Base-by-base conservation (phyloP, 1,139 yeast species). In the Suhomyces yuchorum region DNA sequence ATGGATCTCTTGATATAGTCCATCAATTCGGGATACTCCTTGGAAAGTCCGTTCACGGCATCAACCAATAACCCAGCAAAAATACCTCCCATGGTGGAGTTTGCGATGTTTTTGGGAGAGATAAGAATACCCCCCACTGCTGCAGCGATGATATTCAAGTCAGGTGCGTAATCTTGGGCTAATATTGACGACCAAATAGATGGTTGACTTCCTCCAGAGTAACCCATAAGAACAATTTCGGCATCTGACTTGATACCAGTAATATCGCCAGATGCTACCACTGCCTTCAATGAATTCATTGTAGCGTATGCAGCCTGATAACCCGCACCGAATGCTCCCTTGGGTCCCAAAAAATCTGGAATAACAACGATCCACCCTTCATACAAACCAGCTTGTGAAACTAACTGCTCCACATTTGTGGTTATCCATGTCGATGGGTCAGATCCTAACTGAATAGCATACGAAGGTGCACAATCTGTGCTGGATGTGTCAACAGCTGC, bases 121-220 rank as follows among this genome's bases (percentile, higher is more conserved):
- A 70, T 56, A 7, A 66, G 65, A 50, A 63, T 56, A 0, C 74
- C 74, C 3, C 75, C 75, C n/a, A 66, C 36, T 0, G 73, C 71
- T n/a, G 61, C 64, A 11, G 72, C 73, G 32, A 61, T 53, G 9
- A 70, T 49, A 41, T 61, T 57, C 39, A 70, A 56, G 11, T 68
- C 72, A 2, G 69, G 67, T 4, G 75, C 72, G 48, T 70, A 70
- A 1, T 45, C 37, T 3, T 69, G 68, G 24, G 64, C 68, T 32
- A 71, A 51, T 11, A 66, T 58, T 1, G 73, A 65, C 6, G 73
- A 75, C 76, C 76, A 72, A 1, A 65, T 65, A 4, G 68, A 53
- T 2, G 75, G 69, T 19, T 67, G 53, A 2, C 72, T 56, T 1
- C 75, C 75, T 8, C 75, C 75, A 4, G 73, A 67, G 51, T 70